Percentiles rank a stretch among this genome's conserved stretches.
phyloP scores from a whole-genome alignment of 257 asterid species.

The Rhazya stricta region DNA sequence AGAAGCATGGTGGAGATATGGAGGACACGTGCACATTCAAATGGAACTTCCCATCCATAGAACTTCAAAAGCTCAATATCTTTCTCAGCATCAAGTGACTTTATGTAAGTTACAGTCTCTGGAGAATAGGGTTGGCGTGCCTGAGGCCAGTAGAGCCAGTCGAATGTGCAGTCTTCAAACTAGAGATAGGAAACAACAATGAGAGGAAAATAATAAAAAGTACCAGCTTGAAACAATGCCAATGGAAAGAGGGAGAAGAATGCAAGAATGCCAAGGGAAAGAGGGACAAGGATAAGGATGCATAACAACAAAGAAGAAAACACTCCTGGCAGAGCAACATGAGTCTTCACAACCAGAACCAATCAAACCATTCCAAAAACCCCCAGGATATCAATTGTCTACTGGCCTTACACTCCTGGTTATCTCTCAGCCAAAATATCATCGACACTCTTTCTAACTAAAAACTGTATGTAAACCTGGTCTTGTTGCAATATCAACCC shows the following conservation, averaged over 20 bases:
- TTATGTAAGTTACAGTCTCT: constrained; percentile 48
- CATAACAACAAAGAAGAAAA: neutral
- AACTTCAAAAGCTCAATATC: constrained; percentile 55
- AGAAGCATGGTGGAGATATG: constrained; percentile 66
- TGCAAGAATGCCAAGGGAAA: too few species aligned
- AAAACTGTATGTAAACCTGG: neutral
- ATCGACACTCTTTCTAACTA: neutral
- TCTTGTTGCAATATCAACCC: too few species aligned
- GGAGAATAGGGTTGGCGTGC: constrained; percentile 47
- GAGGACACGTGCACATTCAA: constrained; percentile 46
- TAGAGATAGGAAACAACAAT: constrained; percentile 22
- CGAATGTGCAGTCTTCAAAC: constrained; percentile 77
- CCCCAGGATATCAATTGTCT: neutral
- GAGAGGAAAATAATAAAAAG: neutral
- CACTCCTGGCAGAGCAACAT: neutral
- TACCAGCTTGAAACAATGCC: neutral
- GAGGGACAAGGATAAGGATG: too few species aligned
- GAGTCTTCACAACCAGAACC: neutral
- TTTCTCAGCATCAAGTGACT: constrained; percentile 55
- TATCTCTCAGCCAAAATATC: neutral
- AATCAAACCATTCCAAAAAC: neutral
- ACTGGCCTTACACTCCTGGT: neutral
- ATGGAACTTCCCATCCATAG: constrained; percentile 60
- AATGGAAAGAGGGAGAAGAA: neutral
- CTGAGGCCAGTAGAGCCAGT: constrained; percentile 92